Evolutionary conservation across 192 early-diverging fungal species (phyloP), one percentile per base, ranked within the genome.

Genomic region (Thoreauomyces humboldtii): DNA sequence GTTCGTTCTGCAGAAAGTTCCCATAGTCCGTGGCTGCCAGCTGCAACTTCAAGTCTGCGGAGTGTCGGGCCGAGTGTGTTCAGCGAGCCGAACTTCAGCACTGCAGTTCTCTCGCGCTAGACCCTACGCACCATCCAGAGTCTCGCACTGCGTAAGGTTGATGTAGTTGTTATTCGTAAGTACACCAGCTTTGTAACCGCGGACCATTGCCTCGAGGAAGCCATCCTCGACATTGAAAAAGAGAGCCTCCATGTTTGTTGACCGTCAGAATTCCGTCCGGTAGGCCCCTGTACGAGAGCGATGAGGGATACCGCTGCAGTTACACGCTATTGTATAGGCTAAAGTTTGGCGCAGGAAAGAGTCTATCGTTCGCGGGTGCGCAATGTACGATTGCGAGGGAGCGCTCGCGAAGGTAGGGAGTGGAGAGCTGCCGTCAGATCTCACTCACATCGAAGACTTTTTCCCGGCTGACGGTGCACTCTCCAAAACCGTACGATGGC

Each of bases 81-180:
- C 32, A 31, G 19, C 24, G 4, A 63, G 45, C 34, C 38, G 58
- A 7, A 21, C 54, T 15, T 9, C 25, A 47, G 43, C 22, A 12
- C 9, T 6, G 24, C 27, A 14, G 6, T 55, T 55, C 25, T 61
- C 7, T 27, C 4, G 37, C 5, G n/a, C 4, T 19, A 27, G 19
- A n/a, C n/a, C n/a, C n/a, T 5, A 42, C 56, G 28, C 63, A 92
- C 90, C 90, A 68, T 98, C 97, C 44, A 99, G 84, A 17, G 92
- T 96, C 75, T 98, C 95, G 83, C 97, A 97, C 70, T 98, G 97
- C 17, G 93, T 90, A 59, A 99, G 77, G 85, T 98, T 99, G 47
- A 89, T 75, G 81, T 99, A 99, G 56, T 93, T 86, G 35, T 79
- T 78, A 35, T 77, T 71, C 31, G 79, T 89, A 52, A 98, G 79